phyloP scores from a whole-genome alignment of 768 basidiomycete genomes.

The Boletales sp. region DNA sequence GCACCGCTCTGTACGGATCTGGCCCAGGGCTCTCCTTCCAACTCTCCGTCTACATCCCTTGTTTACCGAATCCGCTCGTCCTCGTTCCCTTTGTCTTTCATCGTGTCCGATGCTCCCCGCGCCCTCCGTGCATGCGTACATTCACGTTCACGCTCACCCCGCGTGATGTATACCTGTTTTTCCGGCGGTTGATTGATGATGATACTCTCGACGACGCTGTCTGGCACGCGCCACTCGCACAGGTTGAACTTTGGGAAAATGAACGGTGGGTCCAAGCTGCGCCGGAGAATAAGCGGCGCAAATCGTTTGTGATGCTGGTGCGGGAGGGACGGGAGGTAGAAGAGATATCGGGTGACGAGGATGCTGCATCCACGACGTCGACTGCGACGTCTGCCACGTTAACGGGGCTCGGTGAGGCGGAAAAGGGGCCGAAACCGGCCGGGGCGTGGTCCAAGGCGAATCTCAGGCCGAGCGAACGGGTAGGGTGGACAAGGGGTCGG shows the following conservation, averaged over 20 bases:
- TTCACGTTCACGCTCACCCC: constrained; percentile 13
- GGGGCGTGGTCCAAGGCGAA: constrained; percentile 37
- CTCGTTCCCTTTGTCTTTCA: neutral
- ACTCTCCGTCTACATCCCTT: constrained; percentile 8
- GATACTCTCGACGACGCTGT: constrained; percentile 60
- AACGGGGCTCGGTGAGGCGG: no score
- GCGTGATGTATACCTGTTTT: constrained; percentile 29
- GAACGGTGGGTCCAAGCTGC: constrained; percentile 50
- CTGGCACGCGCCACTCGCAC: constrained; percentile 61
- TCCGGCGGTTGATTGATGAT: constrained; percentile 51
- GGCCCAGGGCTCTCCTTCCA: constrained; percentile 18
- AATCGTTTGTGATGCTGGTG: neutral
- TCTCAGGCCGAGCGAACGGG: constrained; percentile 44
- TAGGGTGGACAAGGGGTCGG: constrained; percentile 65
- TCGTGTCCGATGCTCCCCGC: neutral
- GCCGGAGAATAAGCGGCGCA: constrained; percentile 3
- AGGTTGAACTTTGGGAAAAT: constrained; percentile 81
- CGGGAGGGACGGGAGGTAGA: constrained; percentile 12
- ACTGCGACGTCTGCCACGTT: neutral
- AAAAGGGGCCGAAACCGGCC: neutral
- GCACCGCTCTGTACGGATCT: constrained; percentile 4
- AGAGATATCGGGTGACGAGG: neutral
- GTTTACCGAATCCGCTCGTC: neutral
- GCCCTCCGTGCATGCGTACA: neutral
- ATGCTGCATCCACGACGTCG: constrained; percentile 6